These are phyloP conservation scores for Pugionium cornutum DNA, from an alignment of 345 rosid genomes.

Conservation along the genomic window DNA sequence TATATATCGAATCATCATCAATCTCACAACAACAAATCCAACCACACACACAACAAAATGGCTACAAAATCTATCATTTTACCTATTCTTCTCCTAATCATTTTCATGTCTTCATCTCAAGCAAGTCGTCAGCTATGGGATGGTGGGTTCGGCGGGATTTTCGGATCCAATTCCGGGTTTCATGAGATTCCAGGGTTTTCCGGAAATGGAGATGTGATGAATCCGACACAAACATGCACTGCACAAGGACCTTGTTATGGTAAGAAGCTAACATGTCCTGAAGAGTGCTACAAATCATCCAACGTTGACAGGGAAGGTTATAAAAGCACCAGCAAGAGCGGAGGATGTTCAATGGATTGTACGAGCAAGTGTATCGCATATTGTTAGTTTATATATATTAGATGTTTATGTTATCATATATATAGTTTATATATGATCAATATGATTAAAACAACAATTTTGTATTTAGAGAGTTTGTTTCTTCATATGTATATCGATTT, in stretches of 20 bases:
- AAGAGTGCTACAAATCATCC: conserved; percentile 32
- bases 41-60: conserved; percentile 23
- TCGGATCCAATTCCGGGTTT: conserved; percentile 10
- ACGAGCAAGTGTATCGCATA: conserved; percentile 17
- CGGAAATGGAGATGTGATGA: conserved; percentile 1
- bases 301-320: conserved; percentile 26
- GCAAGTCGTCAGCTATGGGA: conserved; percentile 36
- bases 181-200: background rate
- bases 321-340: conserved; percentile 26
- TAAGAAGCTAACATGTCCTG: conserved; percentile 30
- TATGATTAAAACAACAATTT: background rate
- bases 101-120: conserved; percentile 27
- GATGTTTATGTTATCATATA: conserved; percentile 13
- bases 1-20: conserved; percentile 3
- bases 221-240: conserved; percentile 10
- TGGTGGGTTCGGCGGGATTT: background rate
- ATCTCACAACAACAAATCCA: conserved; percentile 22
- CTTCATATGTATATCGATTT: conserved; percentile 6
- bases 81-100: conserved; percentile 12
- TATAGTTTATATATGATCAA: conserved; percentile 1
- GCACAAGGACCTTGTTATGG: conserved; percentile 34
- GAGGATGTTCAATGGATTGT: conserved; percentile 40
- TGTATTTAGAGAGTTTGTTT: conserved; percentile 21
- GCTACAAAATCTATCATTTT: conserved; percentile 9
- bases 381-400: conserved; percentile 15